phyloP scores from a whole-genome alignment of 345 rosid genomes.

The Hypericum androsaemum region DNA sequence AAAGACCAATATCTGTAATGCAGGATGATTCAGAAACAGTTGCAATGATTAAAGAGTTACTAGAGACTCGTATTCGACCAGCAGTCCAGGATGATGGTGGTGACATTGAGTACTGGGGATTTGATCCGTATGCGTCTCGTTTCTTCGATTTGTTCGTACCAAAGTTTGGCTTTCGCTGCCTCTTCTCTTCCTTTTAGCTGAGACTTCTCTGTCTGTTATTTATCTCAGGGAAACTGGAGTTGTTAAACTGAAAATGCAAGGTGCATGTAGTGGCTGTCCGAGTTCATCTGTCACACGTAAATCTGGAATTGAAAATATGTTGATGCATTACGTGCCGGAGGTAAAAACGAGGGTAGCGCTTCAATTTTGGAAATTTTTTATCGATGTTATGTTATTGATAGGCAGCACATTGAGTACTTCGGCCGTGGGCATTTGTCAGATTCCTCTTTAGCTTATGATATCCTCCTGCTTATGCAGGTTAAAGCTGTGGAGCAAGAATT shows the following conservation, averaged over 20 bases:
- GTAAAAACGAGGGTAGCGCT: slow-evolving; percentile 30
- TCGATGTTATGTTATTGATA: too few relatives aligned
- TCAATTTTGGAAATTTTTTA: neutral
- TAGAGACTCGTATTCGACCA: slow-evolving; percentile 95
- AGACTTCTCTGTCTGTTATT: slow-evolving; percentile 6
- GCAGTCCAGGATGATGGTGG: slow-evolving; percentile 99
- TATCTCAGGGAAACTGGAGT: slow-evolving; percentile 66
- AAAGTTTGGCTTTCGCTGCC: neutral
- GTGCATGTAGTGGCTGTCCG: slow-evolving; percentile 99
- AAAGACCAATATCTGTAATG: slow-evolving; percentile 3
- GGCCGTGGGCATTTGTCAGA: too few relatives aligned
- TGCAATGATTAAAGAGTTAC: slow-evolving; percentile 93
- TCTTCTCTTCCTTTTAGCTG: neutral
- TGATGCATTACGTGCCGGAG: slow-evolving; percentile 97
- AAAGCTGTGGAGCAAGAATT: slow-evolving; percentile 84
- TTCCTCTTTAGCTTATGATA: too few relatives aligned
- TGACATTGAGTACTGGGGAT: slow-evolving; percentile 81
- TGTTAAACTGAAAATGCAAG: slow-evolving; percentile 92
- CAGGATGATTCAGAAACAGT: slow-evolving; percentile 98
- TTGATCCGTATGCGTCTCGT: slow-evolving; percentile 52
- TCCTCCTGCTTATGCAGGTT: slow-evolving; percentile 50
- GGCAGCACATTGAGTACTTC: too few relatives aligned
- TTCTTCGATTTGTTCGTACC: neutral
- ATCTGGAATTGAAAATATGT: slow-evolving; percentile 97
- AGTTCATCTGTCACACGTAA: slow-evolving; percentile 94